Percentiles rank a stretch among this genome's conserved stretches.
phyloP scores from a whole-genome alignment of 805 yeast species.

The Schizosaccharomyces osmophilus region DNA sequence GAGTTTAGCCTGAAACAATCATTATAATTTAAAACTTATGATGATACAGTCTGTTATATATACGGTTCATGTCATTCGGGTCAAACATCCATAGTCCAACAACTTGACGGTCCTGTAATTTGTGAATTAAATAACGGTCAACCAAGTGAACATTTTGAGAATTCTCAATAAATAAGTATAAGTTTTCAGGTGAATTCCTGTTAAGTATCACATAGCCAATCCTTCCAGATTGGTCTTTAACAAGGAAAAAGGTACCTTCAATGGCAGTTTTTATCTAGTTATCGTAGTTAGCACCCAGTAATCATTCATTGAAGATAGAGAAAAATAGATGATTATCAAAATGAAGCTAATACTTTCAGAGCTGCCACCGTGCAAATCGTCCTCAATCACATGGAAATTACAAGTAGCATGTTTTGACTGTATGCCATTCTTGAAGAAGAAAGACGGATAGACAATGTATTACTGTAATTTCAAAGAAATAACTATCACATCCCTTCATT shows the following conservation, averaged over 20 bases:
- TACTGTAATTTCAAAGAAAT: too few species aligned
- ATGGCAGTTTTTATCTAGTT: background rate
- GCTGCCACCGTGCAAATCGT: too few species aligned
- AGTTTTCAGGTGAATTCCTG: background rate
- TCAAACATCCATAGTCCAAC: background rate
- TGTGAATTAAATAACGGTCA: background rate
- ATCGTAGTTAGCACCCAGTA: too few species aligned
- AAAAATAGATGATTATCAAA: too few species aligned
- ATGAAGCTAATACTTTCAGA: too few species aligned
- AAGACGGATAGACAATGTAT: too few species aligned
- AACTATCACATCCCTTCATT: too few species aligned
- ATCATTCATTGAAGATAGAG: background rate
- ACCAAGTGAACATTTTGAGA: background rate
- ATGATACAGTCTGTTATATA: background rate
- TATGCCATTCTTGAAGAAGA: too few species aligned
- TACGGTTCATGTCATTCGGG: background rate
- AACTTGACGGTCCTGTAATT: background rate
- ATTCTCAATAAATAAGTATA: background rate
- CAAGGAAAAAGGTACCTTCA: background rate
- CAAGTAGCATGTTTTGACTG: too few species aligned
- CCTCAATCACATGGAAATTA: too few species aligned
- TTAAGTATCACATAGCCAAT: background rate
- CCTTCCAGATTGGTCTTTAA: background rate
- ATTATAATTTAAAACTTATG: too few species aligned
- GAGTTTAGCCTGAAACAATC: too few species aligned